phyloP scores from a whole-genome alignment of 441 rosid genomes.

The Cnidoscolus chayamansa region DNA sequence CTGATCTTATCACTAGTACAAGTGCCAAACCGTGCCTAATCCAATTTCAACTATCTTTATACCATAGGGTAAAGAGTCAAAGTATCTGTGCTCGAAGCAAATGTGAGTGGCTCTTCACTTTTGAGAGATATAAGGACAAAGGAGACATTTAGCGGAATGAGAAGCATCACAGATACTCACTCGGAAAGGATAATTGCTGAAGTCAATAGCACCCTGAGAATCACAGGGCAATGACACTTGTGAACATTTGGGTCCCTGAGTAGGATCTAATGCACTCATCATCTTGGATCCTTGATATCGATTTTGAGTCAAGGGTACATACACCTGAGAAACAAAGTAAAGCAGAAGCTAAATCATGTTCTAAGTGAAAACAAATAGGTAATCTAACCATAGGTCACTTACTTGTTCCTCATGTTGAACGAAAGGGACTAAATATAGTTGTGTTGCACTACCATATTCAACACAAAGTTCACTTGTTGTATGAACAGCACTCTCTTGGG shows the following conservation, averaged over 20 bases:
- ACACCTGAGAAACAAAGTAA: conserved; percentile 49
- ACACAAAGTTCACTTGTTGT: conserved; percentile 62
- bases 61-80: not conserved
- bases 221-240: conserved; percentile 87
- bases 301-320: conserved; percentile 59
- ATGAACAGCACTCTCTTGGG: conserved; percentile 50
- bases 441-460: conserved; percentile 95
- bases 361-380: not conserved
- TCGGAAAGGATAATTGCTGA: conserved; percentile 76
- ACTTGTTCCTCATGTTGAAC: conserved; percentile 80
- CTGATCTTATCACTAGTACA: not conserved
- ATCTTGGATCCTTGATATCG: conserved; percentile 62
- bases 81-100: not conserved
- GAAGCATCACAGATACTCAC: conserved; percentile 39
- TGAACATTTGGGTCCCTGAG: conserved; percentile 56
- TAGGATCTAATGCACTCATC: conserved; percentile 49
- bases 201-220: conserved; percentile 80
- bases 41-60: not conserved
- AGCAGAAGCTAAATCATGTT: conserved; percentile 19
- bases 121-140: not conserved
- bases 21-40: not conserved
- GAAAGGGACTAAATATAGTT: conserved; percentile 74
- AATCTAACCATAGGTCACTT: conserved; percentile 20
- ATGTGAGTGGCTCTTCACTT: not conserved
- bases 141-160: not conserved